Conservation (phyloP, 2,329 filamentous ascomycete genomes). For the Monosporascus sp. region DNA sequence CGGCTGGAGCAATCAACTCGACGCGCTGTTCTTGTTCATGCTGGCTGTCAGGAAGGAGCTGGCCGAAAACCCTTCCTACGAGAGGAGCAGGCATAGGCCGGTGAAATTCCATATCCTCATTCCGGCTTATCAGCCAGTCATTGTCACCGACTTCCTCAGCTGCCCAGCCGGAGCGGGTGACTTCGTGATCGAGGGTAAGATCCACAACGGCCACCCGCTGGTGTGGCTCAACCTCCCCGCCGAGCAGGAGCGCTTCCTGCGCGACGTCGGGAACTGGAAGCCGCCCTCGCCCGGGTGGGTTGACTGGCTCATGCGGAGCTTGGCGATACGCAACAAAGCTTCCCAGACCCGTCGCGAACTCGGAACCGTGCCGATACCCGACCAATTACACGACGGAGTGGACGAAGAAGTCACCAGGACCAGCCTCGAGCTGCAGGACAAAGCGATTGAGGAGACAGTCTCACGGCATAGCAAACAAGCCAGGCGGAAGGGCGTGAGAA, state of each 20-base stretch:
- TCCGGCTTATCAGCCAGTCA: slow-evolving; percentile 32
- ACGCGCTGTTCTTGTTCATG: slow-evolving; percentile 35
- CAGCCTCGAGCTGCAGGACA: not conserved
- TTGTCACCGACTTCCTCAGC: slow-evolving; percentile 29
- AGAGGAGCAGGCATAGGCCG: slow-evolving; percentile 15
- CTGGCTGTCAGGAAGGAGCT: slow-evolving; percentile 25
- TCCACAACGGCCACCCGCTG: slow-evolving; percentile 32
- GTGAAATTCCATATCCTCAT: slow-evolving; percentile 31
- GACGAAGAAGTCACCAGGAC: slow-evolving; percentile 5
- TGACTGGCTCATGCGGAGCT: slow-evolving; percentile 13
- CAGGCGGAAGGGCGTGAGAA: not conserved
- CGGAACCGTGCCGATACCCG: not conserved
- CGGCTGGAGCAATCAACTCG: slow-evolving; percentile 34
- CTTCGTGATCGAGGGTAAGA: slow-evolving; percentile 31
- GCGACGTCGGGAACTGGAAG: slow-evolving; percentile 27
- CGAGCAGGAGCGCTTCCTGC: slow-evolving; percentile 24
- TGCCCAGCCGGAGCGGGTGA: slow-evolving; percentile 32
- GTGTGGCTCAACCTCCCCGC: slow-evolving; percentile 32
- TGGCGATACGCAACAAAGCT: not conserved
- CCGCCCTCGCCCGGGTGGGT: slow-evolving; percentile 22
- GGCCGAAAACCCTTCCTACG: slow-evolving; percentile 12
- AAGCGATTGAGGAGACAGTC: not conserved
- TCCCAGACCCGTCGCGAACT: not conserved
- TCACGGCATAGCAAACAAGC: not conserved
- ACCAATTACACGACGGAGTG: slow-evolving; percentile 8